phyloP scores from a whole-genome alignment of 805 yeast species.

The Metschnikowia drakensbergensis region DNA sequence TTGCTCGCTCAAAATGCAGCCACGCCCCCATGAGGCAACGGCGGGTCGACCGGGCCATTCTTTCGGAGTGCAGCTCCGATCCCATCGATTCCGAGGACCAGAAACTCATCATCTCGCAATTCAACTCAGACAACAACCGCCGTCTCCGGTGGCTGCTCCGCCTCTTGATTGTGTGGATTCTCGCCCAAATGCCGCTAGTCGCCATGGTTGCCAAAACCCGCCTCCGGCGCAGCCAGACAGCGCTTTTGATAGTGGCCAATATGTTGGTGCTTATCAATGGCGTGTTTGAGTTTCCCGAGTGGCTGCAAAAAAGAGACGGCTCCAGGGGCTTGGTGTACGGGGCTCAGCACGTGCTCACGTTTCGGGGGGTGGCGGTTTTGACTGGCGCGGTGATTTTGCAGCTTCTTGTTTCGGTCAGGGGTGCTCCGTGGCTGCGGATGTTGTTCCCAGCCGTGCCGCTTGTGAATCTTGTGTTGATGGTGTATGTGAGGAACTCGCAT shows the following conservation, averaged over 20 bases:
- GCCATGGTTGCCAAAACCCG: constrained; percentile 11
- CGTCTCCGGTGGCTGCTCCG: constrained; percentile 9
- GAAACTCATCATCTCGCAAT: constrained; percentile 17
- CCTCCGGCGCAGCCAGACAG: constrained; percentile 2
- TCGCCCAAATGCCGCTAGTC: constrained; percentile 18
- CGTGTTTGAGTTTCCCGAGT: constrained; percentile 11
- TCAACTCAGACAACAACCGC: constrained; percentile 15
- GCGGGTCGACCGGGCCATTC: constrained; percentile 20
- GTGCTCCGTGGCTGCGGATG: neutral
- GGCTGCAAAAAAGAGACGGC: neutral
- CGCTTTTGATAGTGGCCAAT: constrained; percentile 9
- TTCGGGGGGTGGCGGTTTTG: constrained; percentile 7
- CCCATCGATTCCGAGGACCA: constrained; percentile 25
- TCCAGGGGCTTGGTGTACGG: neutral
- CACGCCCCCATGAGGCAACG: constrained; percentile 15
- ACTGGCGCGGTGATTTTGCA: constrained; percentile 17
- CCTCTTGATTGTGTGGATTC: constrained; percentile 10
- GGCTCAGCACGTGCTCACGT: constrained; percentile 2
- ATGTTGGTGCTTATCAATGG: constrained; percentile 12
- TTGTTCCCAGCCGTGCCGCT: constrained; percentile 19
- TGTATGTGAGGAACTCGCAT: constrained; percentile 17
- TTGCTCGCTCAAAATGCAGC: neutral
- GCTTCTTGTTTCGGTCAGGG: constrained; percentile 5
- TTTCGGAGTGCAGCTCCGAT: constrained; percentile 13
- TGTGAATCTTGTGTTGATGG: constrained; percentile 16